phyloP scores from a whole-genome alignment of 2,329 filamentous ascomycete species.

The Endocalyx cinctus region DNA sequence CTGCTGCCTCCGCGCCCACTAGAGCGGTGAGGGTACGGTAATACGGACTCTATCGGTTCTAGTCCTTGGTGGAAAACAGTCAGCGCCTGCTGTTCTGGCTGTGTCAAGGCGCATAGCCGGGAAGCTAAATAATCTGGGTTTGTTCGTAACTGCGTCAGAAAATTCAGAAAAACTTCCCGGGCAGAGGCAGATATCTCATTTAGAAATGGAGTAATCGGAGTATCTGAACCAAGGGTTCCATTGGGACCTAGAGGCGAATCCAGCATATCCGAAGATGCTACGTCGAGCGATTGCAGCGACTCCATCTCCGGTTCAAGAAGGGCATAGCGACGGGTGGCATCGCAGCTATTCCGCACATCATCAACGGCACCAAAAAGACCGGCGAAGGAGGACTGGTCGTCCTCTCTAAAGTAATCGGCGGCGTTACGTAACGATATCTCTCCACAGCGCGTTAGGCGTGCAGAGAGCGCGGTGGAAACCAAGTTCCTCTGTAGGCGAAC shows the following conservation, averaged over 20 bases:
- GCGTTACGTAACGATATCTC: slow-evolving; percentile 71
- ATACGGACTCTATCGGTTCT: slow-evolving; percentile 78
- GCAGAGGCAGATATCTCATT: slow-evolving; percentile 73
- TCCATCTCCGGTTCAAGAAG: slow-evolving; percentile 70
- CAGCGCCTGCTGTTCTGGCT: slow-evolving; percentile 71
- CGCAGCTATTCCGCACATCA: slow-evolving; percentile 73
- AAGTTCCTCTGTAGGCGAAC: slow-evolving; percentile 70
- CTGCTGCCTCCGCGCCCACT: slow-evolving; percentile 41
- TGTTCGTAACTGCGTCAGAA: slow-evolving; percentile 76
- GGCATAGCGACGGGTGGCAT: slow-evolving; percentile 66
- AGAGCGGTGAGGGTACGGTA: slow-evolving; percentile 60
- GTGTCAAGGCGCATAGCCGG: slow-evolving; percentile 70
- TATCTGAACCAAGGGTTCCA: slow-evolving; percentile 26
- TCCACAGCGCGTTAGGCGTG: slow-evolving; percentile 69
- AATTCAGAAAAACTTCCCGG: slow-evolving; percentile 70
- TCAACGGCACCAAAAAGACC: slow-evolving; percentile 72
- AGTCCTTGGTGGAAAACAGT: slow-evolving; percentile 73
- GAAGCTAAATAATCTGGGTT: slow-evolving; percentile 85
- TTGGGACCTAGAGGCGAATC: slow-evolving; percentile 42
- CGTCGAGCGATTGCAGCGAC: slow-evolving; percentile 45
- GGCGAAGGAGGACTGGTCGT: slow-evolving; percentile 74
- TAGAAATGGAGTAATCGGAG: slow-evolving; percentile 51
- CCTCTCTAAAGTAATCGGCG: slow-evolving; percentile 71
- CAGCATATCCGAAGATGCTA: slow-evolving; percentile 47
- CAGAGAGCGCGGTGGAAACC: slow-evolving; percentile 69